A percentile compares a stretch with the other conserved stretches of the same genome.
phyloP scores from a whole-genome alignment of 495 filamentous ascomycete genomes.

The Penicillium steckii region DNA sequence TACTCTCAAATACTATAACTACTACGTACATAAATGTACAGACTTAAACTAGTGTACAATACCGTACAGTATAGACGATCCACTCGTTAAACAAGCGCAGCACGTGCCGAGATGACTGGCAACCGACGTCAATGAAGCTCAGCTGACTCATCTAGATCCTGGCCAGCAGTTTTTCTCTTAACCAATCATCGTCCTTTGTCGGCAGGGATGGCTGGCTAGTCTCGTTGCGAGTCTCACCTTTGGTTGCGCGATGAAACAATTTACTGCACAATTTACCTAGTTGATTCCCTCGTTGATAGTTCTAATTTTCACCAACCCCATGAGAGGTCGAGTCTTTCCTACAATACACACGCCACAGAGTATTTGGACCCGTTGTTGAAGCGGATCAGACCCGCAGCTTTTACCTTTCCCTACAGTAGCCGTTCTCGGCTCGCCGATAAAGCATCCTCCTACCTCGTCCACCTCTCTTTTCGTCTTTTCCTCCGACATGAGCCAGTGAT shows the following conservation, averaged over 20 bases:
- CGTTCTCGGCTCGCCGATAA: conserved; percentile 19
- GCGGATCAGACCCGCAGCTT: neutral
- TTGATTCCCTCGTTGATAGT: no score
- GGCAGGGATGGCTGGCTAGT: neutral
- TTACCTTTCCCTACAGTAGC: conserved; percentile 11
- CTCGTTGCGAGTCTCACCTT: neutral
- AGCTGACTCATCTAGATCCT: conserved; percentile 1
- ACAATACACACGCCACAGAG: no score
- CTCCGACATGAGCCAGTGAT: conserved; percentile 22
- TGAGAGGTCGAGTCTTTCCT: no score
- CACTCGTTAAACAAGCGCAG: neutral
- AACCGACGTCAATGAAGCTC: neutral
- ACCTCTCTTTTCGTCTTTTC: conserved; percentile 6
- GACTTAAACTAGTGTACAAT: no score
- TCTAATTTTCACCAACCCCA: no score
- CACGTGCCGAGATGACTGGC: neutral
- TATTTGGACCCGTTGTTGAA: neutral
- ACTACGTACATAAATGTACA: no score
- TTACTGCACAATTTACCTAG: no score
- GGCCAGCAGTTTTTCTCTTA: neutral
- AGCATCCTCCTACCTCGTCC: conserved; percentile 3
- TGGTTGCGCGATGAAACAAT: neutral
- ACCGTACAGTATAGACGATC: no score
- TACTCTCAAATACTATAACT: no score
- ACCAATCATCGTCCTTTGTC: neutral